Percentiles rank a stretch among this genome's conserved stretches.
These are phyloP conservation scores for Scutellaria baicalensis DNA, from an alignment of 257 asterid species.

Conservation along the genomic window DNA sequence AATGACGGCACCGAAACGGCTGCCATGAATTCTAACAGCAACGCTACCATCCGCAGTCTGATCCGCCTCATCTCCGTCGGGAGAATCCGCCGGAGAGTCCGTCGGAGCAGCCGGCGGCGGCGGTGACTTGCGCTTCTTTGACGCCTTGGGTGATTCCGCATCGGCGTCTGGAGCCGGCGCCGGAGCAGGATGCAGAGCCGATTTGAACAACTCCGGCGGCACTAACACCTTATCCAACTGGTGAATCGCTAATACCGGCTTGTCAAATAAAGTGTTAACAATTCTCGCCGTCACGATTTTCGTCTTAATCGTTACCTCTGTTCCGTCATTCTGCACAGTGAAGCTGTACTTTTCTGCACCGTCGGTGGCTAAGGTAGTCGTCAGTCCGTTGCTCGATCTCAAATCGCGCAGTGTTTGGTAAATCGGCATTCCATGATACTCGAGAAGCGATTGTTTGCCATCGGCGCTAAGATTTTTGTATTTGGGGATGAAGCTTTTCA, in stretches of 20 bases:
- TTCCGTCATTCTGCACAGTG: constrained; percentile 54
- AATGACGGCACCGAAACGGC: not conserved
- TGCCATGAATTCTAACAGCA: not conserved
- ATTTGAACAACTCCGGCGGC: constrained; percentile 55
- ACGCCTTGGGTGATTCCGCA: constrained; percentile 11
- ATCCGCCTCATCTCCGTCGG: constrained; percentile 24
- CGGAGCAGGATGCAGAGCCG: constrained; percentile 21
- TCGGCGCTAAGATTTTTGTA: constrained; percentile 40
- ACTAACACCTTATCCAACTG: constrained; percentile 44
- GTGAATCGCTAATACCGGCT: constrained; percentile 45
- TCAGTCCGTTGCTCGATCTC: constrained; percentile 39
- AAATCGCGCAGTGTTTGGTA: constrained; percentile 42
- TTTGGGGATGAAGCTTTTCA: constrained; percentile 48
- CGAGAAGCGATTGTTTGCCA: constrained; percentile 24
- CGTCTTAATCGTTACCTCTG: constrained; percentile 37
- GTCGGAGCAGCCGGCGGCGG: constrained; percentile 19
- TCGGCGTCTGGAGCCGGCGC: constrained; percentile 21
- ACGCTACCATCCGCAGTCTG: not conserved
- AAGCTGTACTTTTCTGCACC: constrained; percentile 42
- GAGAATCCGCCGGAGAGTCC: constrained; percentile 25
- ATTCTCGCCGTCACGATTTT: constrained; percentile 48
- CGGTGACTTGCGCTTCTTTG: constrained; percentile 19
- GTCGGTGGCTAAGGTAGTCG: constrained; percentile 60
- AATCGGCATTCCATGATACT: constrained; percentile 56
- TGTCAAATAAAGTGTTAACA: constrained; percentile 37